Evolutionary conservation across 768 basidiomycete species (phyloP).

Genomic region (Kwoniella newhampshirensis): DNA sequence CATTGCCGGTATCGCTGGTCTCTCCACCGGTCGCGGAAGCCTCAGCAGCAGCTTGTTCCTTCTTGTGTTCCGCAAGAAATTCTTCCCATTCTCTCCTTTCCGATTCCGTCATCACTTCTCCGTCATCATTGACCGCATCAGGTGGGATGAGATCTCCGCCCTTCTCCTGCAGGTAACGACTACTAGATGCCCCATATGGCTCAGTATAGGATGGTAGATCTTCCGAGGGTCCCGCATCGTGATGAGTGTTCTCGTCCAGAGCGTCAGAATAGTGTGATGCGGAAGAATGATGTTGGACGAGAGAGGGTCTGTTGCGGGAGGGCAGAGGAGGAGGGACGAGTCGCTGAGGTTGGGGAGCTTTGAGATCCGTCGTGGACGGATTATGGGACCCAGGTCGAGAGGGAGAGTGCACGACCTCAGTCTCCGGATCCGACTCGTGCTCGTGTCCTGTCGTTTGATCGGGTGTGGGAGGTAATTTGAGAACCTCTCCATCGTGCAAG

Average conservation of each 20-base stretch:
- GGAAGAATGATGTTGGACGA: constrained; percentile 19
- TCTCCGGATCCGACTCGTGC: constrained; percentile 38
- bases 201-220: constrained; percentile 13
- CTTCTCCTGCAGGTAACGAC: constrained; percentile 10
- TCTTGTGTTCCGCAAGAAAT: constrained; percentile 21
- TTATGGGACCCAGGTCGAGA: constrained; percentile 13
- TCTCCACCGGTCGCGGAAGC: background rate
- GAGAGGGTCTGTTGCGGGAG: constrained; percentile 12
- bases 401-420: constrained; percentile 22
- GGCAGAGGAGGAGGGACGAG: constrained; percentile 15
- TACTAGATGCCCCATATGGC: background rate
- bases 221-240: constrained; percentile 3
- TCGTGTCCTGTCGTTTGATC: constrained; percentile 35
- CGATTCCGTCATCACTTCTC: constrained; percentile 32
- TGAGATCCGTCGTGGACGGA: constrained; percentile 6
- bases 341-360: background rate
- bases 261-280: constrained; percentile 29
- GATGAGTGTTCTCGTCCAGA: background rate
- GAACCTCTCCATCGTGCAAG: constrained; percentile 37
- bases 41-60: constrained; percentile 6
- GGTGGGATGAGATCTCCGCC: constrained; percentile 5
- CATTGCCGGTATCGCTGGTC: background rate
- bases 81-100: constrained; percentile 44
- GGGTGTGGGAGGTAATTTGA: constrained; percentile 49
- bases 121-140: constrained; percentile 10